These are phyloP conservation scores for Bipolaris bicolor DNA, from an alignment of 2,329 filamentous ascomycete genomes.

Conservation along the genomic window DNA sequence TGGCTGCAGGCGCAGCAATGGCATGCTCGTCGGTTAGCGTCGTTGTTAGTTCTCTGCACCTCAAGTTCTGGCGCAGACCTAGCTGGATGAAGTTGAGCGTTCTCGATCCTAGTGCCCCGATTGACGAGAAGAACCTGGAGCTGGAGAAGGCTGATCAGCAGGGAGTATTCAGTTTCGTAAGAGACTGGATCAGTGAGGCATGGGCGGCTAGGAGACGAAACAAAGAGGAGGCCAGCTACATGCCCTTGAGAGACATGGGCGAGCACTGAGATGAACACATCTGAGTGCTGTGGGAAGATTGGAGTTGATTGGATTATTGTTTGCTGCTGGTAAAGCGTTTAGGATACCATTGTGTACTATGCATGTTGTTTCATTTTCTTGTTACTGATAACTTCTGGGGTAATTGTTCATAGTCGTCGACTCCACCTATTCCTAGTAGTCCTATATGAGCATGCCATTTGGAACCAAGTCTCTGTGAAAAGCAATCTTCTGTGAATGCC, in stretches of 20 bases:
- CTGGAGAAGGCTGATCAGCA: constrained; percentile 26
- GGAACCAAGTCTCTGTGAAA: neutral
- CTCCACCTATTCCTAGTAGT: constrained; percentile 1
- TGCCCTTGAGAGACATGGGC: constrained; percentile 53
- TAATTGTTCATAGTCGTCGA: constrained; percentile 12
- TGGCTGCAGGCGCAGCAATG: constrained; percentile 96
- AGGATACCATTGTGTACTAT: constrained; percentile 20
- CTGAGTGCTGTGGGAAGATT: neutral
- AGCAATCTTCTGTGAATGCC: neutral
- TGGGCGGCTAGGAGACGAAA: constrained; percentile 46
- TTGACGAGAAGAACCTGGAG: constrained; percentile 37
- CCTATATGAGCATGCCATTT: neutral
- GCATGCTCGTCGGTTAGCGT: constrained; percentile 89
- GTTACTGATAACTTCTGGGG: neutral
- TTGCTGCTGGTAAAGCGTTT: constrained; percentile 7
- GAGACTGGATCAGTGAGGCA: constrained; percentile 40
- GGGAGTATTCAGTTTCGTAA: constrained; percentile 29
- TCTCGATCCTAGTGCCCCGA: constrained; percentile 56
- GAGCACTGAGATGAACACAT: constrained; percentile 24
- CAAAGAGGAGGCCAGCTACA: constrained; percentile 52
- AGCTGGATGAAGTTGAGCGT: constrained; percentile 80
- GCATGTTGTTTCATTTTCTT: constrained; percentile 1
- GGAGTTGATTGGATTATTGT: neutral
- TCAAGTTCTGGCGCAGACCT: constrained; percentile 87
- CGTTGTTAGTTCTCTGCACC: constrained; percentile 78